These are phyloP conservation scores for Colletotrichum sp. DNA, from an alignment of 2,329 filamentous ascomycete genomes.

Conservation along the genomic window DNA sequence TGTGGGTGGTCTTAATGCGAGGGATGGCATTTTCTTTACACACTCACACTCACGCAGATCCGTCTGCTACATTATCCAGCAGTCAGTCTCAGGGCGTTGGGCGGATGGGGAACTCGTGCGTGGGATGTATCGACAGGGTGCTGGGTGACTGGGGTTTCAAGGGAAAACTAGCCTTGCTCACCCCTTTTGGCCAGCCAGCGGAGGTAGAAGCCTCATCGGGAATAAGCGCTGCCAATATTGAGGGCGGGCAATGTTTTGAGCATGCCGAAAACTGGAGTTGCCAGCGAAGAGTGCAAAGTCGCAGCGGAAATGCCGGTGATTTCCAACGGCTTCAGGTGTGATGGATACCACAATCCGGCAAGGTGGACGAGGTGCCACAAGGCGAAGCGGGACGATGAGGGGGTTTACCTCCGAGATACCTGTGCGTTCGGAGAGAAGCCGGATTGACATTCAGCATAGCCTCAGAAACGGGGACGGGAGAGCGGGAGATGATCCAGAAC, in stretches of 20 bases:
- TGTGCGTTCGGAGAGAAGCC: slow-evolving; percentile 7
- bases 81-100: not conserved
- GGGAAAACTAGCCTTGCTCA: not conserved
- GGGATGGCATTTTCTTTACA: not conserved
- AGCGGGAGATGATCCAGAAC: not conserved
- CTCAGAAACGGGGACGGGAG: not conserved
- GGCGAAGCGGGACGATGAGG: not conserved
- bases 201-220: not conserved
- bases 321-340: not conserved
- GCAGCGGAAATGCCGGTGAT: not conserved
- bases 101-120: not conserved
- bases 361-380: not conserved
- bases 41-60: not conserved
- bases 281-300: not conserved
- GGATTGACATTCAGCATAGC: slow-evolving; percentile 7
- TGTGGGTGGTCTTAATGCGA: not conserved
- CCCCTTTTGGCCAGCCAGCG: not conserved
- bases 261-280: not conserved
- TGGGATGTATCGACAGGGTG: not conserved
- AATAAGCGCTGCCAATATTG: not conserved
- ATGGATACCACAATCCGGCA: not conserved
- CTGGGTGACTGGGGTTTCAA: not conserved
- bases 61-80: not conserved
- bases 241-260: not conserved
- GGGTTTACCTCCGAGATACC: not conserved